phyloP scores from a whole-genome alignment of 1,139 yeast genomes.

The Scheffersomyces segobiensis region DNA sequence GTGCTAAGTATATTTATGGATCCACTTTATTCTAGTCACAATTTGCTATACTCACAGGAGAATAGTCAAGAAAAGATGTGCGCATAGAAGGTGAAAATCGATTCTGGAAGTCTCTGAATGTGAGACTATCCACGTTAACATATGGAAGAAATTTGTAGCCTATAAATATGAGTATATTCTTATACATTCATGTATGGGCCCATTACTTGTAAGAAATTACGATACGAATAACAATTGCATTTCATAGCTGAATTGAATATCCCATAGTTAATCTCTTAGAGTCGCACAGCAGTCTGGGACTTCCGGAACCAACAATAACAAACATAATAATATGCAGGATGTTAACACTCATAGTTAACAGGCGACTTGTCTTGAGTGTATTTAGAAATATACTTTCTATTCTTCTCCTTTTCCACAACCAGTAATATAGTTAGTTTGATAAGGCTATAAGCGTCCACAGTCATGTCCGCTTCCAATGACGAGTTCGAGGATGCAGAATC shows the following conservation, averaged over 20 bases:
- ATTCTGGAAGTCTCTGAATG: background rate
- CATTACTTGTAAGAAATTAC: background rate
- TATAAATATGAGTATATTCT: too few relatives aligned
- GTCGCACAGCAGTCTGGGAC: background rate
- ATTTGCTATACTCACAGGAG: too few relatives aligned
- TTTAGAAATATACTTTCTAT: too few relatives aligned
- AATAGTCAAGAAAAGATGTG: background rate
- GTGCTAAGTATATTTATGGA: too few relatives aligned
- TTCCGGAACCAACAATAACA: background rate
- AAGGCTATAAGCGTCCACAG: background rate
- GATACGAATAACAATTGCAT: background rate
- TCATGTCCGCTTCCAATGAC: conserved; percentile 14
- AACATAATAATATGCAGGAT: background rate
- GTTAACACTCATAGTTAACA: background rate
- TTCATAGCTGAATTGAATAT: background rate
- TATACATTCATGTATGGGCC: background rate
- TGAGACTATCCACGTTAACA: background rate
- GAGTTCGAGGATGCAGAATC: conserved; percentile 22
- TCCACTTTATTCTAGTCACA: too few relatives aligned
- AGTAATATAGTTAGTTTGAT: background rate
- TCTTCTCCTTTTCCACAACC: background rate
- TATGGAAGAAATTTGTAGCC: background rate
- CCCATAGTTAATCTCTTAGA: background rate
- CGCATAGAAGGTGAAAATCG: background rate
- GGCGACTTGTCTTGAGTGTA: background rate